A percentile compares a stretch with the other conserved stretches of the same genome.
phyloP scores from a whole-genome alignment of 768 basidiomycete species.

The Lentinus brumalis region DNA sequence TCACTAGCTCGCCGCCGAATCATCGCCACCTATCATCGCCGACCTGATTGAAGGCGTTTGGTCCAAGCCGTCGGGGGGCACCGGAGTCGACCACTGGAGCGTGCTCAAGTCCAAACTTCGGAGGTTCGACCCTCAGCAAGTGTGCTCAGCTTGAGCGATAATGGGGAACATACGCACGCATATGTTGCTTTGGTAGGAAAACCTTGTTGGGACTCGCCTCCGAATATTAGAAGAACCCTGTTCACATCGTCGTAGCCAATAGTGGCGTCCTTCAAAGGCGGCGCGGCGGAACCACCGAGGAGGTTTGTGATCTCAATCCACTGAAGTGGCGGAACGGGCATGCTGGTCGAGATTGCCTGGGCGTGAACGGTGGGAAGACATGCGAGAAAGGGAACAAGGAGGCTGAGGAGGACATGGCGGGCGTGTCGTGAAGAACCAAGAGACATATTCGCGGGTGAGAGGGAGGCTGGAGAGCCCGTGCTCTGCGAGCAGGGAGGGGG shows the following conservation, averaged over 20 bases:
- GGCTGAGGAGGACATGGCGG: constrained; percentile 21
- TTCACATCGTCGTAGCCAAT: constrained; percentile 57
- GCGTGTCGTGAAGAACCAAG: constrained; percentile 3
- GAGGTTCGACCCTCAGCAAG: constrained; percentile 8
- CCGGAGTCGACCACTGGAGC: constrained; percentile 61
- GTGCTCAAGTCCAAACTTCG: constrained; percentile 62
- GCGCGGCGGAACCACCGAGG: constrained; percentile 57
- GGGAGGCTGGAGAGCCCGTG: constrained; percentile 27
- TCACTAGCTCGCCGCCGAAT: constrained; percentile 83
- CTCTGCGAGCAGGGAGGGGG: constrained; percentile 27
- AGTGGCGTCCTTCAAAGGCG: constrained; percentile 68
- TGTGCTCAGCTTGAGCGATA: not conserved
- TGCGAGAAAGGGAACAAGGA: constrained; percentile 27
- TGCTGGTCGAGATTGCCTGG: constrained; percentile 53
- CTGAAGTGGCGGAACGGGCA: constrained; percentile 64
- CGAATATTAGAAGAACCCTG: constrained; percentile 69
- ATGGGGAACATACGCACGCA: constrained; percentile 57
- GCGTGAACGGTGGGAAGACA: constrained; percentile 34
- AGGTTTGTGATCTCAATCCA: constrained; percentile 68
- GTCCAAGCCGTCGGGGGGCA: constrained; percentile 49
- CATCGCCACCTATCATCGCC: constrained; percentile 63
- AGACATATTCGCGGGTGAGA: constrained; percentile 19
- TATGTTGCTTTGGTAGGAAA: constrained; percentile 64
- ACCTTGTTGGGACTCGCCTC: constrained; percentile 70
- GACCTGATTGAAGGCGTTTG: constrained; percentile 61